These are phyloP conservation scores for Zalaria obscura DNA, from an alignment of 2,329 filamentous ascomycete species.

Conservation along the genomic window DNA sequence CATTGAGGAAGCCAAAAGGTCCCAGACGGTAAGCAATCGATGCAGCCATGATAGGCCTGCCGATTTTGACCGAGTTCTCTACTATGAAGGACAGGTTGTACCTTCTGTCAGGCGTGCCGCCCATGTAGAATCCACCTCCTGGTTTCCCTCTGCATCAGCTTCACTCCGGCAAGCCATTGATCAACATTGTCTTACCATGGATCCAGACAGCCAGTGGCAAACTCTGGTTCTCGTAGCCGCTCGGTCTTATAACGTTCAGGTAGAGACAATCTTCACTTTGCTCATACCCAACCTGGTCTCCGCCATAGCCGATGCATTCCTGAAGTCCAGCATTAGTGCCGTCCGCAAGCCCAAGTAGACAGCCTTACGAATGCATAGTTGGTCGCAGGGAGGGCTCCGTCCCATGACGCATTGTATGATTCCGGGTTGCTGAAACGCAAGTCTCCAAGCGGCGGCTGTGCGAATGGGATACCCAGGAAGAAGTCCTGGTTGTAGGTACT, in stretches of 20 bases:
- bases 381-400: slow-evolving; percentile 20
- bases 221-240: slow-evolving; percentile 25
- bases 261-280: slow-evolving; percentile 42
- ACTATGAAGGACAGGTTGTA: slow-evolving; percentile 52
- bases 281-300: slow-evolving; percentile 12
- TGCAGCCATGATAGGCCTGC: slow-evolving; percentile 41
- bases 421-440: slow-evolving; percentile 10
- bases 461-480: slow-evolving; percentile 23
- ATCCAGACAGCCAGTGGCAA: slow-evolving; percentile 50
- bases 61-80: slow-evolving; percentile 24
- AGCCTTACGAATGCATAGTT: slow-evolving; percentile 16
- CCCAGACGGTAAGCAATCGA: slow-evolving; percentile 52
- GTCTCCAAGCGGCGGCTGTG: slow-evolving; percentile 11
- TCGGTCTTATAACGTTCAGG: slow-evolving; percentile 44
- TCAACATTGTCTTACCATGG: slow-evolving; percentile 21
- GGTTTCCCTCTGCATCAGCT: slow-evolving; percentile 23
- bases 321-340: not conserved
- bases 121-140: slow-evolving; percentile 36
- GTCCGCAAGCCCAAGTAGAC: not conserved
- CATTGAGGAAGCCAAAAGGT: slow-evolving; percentile 55
- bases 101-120: slow-evolving; percentile 36
- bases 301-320: slow-evolving; percentile 22
- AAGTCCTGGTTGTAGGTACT: slow-evolving; percentile 24
- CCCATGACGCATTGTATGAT: slow-evolving; percentile 15
- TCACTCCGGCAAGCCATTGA: slow-evolving; percentile 20